phyloP scores from a whole-genome alignment of 2,329 filamentous ascomycete species.

The Scedosporium boydii region DNA sequence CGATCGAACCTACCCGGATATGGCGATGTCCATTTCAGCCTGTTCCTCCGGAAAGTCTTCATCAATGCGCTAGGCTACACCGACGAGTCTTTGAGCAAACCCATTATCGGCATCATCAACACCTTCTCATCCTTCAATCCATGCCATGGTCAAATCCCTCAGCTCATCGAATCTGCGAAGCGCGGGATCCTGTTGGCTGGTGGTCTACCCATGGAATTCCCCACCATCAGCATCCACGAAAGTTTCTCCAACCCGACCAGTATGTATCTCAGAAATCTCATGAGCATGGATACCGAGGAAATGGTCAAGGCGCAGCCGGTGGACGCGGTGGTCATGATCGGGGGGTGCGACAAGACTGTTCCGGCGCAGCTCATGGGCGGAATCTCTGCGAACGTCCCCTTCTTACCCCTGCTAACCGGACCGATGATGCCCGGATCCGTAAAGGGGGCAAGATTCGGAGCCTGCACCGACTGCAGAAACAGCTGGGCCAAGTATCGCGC shows the following conservation, averaged over 20 bases:
- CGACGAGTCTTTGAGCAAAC: slow-evolving; percentile 59
- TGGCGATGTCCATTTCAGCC: slow-evolving; percentile 64
- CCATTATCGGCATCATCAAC: slow-evolving; percentile 67
- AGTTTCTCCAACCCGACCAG: slow-evolving; percentile 61
- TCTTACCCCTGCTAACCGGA: slow-evolving; percentile 59
- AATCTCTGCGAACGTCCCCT: slow-evolving; percentile 64
- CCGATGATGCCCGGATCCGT: slow-evolving; percentile 69
- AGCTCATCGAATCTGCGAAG: slow-evolving; percentile 61
- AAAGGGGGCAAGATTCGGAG: slow-evolving; percentile 54
- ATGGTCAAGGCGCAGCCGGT: slow-evolving; percentile 66
- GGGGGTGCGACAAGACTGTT: slow-evolving; percentile 66
- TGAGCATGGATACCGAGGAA: slow-evolving; percentile 75
- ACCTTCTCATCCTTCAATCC: slow-evolving; percentile 66
- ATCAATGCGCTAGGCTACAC: slow-evolving; percentile 69
- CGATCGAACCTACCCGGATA: slow-evolving; percentile 58
- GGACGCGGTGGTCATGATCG: slow-evolving; percentile 58
- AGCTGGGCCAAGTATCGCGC: slow-evolving; percentile 64
- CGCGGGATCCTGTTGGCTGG: slow-evolving; percentile 58
- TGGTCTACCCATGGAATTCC: slow-evolving; percentile 62
- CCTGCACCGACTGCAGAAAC: slow-evolving; percentile 65
- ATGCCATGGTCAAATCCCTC: slow-evolving; percentile 63
- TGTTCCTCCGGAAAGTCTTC: slow-evolving; percentile 67
- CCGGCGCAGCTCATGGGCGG: slow-evolving; percentile 69
- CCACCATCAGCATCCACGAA: slow-evolving; percentile 64
- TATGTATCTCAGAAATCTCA: slow-evolving; percentile 66